These are phyloP conservation scores for Geotrichum klebahnii DNA, from an alignment of 1,139 yeast genomes.

Conservation along the genomic window DNA sequence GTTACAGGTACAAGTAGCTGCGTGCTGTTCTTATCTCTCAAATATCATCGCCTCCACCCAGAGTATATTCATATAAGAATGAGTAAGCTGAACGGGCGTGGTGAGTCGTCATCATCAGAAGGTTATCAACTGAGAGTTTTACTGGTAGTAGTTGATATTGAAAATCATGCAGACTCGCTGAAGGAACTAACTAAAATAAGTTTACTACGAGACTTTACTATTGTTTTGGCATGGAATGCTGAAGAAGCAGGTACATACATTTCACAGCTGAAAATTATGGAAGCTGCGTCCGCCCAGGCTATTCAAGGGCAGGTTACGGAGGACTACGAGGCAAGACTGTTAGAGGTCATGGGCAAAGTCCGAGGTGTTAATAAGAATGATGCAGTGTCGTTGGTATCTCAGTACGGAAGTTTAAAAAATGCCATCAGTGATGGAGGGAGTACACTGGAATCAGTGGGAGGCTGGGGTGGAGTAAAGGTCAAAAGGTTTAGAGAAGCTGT, in stretches of 20 bases:
- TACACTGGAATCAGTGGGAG: slow-evolving; percentile 42
- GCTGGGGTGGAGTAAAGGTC: slow-evolving; percentile 51
- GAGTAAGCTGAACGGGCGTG: slow-evolving; percentile 45
- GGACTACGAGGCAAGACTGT: slow-evolving; percentile 49
- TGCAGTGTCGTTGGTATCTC: slow-evolving; percentile 51
- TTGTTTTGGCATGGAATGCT: slow-evolving; percentile 74
- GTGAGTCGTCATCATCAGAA: neutral
- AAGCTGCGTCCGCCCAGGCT: slow-evolving; percentile 6
- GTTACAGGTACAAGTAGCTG: slow-evolving; percentile 68
- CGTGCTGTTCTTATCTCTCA: slow-evolving; percentile 64
- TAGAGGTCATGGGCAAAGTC: slow-evolving; percentile 51
- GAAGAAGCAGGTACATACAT: slow-evolving; percentile 85
- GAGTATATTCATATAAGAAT: slow-evolving; percentile 76
- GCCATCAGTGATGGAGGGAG: slow-evolving; percentile 45
- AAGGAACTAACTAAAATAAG: slow-evolving; percentile 68
- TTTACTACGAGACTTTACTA: slow-evolving; percentile 58
- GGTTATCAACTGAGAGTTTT: slow-evolving; percentile 52
- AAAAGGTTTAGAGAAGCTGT: slow-evolving; percentile 46
- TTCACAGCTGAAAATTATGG: slow-evolving; percentile 22
- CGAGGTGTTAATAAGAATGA: slow-evolving; percentile 58
- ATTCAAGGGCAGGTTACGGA: slow-evolving; percentile 47
- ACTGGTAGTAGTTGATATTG: slow-evolving; percentile 73
- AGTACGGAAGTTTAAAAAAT: slow-evolving; percentile 50
- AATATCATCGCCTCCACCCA: slow-evolving; percentile 82
- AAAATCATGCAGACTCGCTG: slow-evolving; percentile 63